Conservation (phyloP, 306 rosid species). For the Vicia faba region DNA sequence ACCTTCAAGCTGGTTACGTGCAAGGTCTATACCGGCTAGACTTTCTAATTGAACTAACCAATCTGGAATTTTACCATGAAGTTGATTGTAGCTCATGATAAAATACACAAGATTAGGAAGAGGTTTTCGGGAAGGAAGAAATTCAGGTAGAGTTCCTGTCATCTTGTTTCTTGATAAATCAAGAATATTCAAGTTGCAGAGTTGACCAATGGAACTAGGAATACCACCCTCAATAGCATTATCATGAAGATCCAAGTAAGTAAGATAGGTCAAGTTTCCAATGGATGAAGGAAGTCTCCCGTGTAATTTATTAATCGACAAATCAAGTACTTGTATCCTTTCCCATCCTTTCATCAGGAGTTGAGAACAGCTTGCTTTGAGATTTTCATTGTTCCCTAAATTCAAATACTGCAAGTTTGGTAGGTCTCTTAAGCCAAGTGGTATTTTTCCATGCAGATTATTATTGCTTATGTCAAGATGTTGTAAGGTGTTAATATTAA, state of each 20-base stretch:
- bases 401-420: constrained; percentile 34
- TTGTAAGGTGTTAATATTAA: constrained; percentile 43
- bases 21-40: neutral
- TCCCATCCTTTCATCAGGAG: constrained; percentile 45
- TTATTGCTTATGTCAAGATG: neutral
- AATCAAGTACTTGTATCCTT: constrained; percentile 28
- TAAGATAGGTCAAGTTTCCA: constrained; percentile 51
- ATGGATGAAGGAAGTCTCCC: constrained; percentile 46
- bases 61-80: neutral
- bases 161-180: neutral
- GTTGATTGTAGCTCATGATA: neutral
- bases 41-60: neutral
- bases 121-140: neutral
- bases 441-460: constrained; percentile 49
- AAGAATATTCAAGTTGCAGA: constrained; percentile 33
- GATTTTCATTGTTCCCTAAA: constrained; percentile 18
- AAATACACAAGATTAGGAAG: neutral
- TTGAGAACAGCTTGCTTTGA: constrained; percentile 45
- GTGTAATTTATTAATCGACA: constrained; percentile 32
- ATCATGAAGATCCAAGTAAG: neutral
- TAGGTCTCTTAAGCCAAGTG: constrained; percentile 45
- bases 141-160: neutral
- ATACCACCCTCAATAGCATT: constrained; percentile 45
- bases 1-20: neutral
- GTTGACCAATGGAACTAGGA: constrained; percentile 44